Evolutionary conservation across 495 filamentous ascomycete species (phyloP).

Genomic region (Lindgomyces ingoldianus): DNA sequence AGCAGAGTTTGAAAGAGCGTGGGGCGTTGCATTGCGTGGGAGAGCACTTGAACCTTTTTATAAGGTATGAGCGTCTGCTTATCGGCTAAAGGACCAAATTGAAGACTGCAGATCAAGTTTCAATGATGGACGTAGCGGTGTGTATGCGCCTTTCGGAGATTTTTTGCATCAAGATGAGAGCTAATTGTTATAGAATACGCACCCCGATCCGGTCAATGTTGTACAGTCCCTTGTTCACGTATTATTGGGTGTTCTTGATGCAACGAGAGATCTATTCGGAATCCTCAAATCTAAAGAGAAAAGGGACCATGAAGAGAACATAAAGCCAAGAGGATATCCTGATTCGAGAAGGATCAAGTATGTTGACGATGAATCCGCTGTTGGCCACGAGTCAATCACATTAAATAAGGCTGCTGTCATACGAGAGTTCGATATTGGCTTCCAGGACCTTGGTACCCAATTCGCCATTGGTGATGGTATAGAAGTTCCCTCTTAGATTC

Average conservation of each 20-base stretch:
- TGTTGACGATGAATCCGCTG: conserved; percentile 15
- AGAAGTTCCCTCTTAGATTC: background rate
- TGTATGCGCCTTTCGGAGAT: conserved; percentile 1
- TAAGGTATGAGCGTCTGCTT: conserved; percentile 14
- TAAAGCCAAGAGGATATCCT: conserved; percentile 25
- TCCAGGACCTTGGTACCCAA: conserved; percentile 22
- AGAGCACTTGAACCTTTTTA: background rate
- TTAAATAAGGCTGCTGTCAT: conserved; percentile 32
- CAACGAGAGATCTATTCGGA: conserved; percentile 27
- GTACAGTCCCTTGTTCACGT: conserved; percentile 30
- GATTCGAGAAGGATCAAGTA: conserved; percentile 12
- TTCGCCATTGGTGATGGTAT: conserved; percentile 35
- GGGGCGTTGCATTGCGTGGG: background rate
- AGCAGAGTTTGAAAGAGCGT: conserved; percentile 6
- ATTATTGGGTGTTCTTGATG: conserved; percentile 29
- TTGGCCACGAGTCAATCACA: conserved; percentile 16
- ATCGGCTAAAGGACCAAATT: conserved; percentile 7
- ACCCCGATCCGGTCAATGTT: conserved; percentile 27
- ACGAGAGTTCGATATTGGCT: conserved; percentile 19
- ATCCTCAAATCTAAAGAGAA: conserved; percentile 28
- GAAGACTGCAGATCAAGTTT: conserved; percentile 7
- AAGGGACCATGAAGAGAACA: conserved; percentile 25
- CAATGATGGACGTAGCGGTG: conserved; percentile 20
- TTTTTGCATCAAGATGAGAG: background rate
- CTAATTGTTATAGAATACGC: conserved; percentile 22